These are phyloP conservation scores for Myxozyma monticola DNA, from an alignment of 805 yeast species.

Conservation along the genomic window DNA sequence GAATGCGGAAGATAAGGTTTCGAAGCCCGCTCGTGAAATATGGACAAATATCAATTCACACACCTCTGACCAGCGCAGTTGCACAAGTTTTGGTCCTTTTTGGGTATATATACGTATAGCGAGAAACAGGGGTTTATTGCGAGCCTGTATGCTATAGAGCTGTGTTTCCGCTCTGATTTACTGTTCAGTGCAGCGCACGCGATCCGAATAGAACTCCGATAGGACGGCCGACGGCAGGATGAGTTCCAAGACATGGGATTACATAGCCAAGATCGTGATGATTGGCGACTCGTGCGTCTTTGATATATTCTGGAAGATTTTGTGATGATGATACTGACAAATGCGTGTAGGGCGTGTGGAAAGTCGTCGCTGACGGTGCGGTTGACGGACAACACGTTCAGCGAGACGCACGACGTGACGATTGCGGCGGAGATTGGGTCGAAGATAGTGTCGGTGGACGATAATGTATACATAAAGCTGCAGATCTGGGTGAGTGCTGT, in stretches of 20 bases:
- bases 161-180: too few relatives aligned
- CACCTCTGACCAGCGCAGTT: too few relatives aligned
- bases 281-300: slow-evolving; percentile 41
- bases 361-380: slow-evolving; percentile 41
- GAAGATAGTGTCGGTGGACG: slow-evolving; percentile 39
- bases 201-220: too few relatives aligned
- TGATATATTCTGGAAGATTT: slow-evolving; percentile 21
- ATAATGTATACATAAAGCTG: slow-evolving; percentile 37
- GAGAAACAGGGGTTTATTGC: background rate
- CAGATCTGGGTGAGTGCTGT: slow-evolving; percentile 39
- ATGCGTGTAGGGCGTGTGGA: slow-evolving; percentile 38
- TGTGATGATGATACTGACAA: slow-evolving; percentile 24
- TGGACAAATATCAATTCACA: too few relatives aligned
- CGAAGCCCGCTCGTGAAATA: too few relatives aligned
- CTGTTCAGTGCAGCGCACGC: too few relatives aligned
- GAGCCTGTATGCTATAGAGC: too few relatives aligned
- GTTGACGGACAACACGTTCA: slow-evolving; percentile 40
- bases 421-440: slow-evolving; percentile 44
- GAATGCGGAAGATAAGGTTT: too few relatives aligned
- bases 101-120: background rate
- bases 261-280: slow-evolving; percentile 41
- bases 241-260: slow-evolving; percentile 37
- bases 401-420: slow-evolving; percentile 40
- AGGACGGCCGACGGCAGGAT: too few relatives aligned
- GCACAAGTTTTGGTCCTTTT: too few relatives aligned